A percentile compares a stretch with the other conserved stretches of the same genome.
phyloP scores from a whole-genome alignment of 2,329 filamentous ascomycete genomes.

The Penicillium nordicum region DNA sequence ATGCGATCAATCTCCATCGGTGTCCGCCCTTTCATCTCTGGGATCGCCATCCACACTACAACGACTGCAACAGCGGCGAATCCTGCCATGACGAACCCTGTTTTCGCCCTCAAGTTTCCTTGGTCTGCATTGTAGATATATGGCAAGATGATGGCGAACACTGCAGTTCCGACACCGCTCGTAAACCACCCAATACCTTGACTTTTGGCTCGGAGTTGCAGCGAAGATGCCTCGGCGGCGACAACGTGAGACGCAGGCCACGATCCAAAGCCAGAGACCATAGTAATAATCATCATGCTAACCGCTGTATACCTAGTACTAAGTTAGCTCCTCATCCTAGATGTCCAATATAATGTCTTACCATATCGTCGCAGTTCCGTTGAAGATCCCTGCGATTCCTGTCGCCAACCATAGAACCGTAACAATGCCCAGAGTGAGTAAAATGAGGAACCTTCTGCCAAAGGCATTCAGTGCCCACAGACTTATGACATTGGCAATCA shows the following conservation, averaged over 20 bases:
- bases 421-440: conserved; percentile 33
- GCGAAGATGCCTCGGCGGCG: conserved; percentile 28
- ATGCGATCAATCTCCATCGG: conserved; percentile 47
- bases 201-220: conserved; percentile 34
- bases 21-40: conserved; percentile 51
- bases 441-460: conserved; percentile 40
- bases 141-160: conserved; percentile 46
- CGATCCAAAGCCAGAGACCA: conserved; percentile 35
- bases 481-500: conserved; percentile 42
- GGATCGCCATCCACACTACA: conserved; percentile 46
- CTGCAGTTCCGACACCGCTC: conserved; percentile 37
- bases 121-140: conserved; percentile 44
- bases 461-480: conserved; percentile 45
- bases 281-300: conserved; percentile 43
- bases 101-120: conserved; percentile 17
- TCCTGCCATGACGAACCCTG: conserved; percentile 19
- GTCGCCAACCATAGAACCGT: conserved; percentile 42
- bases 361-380: conserved; percentile 37
- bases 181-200: conserved; percentile 42
- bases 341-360: conserved; percentile 15
- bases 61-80: conserved; percentile 18
- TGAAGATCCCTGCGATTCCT: conserved; percentile 46
- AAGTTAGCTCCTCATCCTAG: neutral
- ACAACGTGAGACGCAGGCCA: conserved; percentile 35
- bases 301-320: conserved; percentile 36